phyloP scores from a whole-genome alignment of 805 yeast species.

The Clavispora santaluciae region DNA sequence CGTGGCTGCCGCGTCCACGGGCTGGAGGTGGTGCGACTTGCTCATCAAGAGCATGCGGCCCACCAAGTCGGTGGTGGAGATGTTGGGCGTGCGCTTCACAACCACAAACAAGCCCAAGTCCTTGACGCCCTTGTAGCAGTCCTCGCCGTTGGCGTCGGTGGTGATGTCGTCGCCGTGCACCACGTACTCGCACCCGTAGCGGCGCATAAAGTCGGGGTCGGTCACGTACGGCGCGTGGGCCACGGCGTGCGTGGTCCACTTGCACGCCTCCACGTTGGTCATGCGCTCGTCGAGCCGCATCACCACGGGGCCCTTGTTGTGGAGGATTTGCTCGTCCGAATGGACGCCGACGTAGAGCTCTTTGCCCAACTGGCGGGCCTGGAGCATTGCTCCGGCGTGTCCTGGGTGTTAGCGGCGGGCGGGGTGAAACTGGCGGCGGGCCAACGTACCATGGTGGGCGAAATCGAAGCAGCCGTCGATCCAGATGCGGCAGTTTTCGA shows the following conservation, averaged over 20 bases:
- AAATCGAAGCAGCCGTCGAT: conserved; percentile 98
- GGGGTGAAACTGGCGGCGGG: neutral
- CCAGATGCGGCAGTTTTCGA: conserved; percentile 64
- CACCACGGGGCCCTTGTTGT: conserved; percentile 90
- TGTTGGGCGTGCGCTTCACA: conserved; percentile 92
- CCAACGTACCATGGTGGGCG: conserved; percentile 78
- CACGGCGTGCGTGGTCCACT: conserved; percentile 76
- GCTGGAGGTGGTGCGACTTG: conserved; percentile 51
- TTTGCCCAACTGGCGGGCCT: conserved; percentile 79
- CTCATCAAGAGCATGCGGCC: conserved; percentile 73
- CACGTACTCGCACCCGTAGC: conserved; percentile 76
- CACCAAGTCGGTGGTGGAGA: conserved; percentile 91
- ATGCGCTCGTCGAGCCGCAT: conserved; percentile 79
- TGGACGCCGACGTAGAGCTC: conserved; percentile 86
- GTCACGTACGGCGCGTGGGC: conserved; percentile 92
- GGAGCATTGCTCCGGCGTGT: conserved; percentile 95
- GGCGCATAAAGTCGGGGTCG: conserved; percentile 71
- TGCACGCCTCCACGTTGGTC: conserved; percentile 82
- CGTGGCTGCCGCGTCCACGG: conserved; percentile 22
- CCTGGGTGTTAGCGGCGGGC: conserved; percentile 29
- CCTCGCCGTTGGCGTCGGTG: conserved; percentile 92
- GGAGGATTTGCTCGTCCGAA: conserved; percentile 77
- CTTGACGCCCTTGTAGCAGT: conserved; percentile 81
- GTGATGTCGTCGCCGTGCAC: conserved; percentile 98
- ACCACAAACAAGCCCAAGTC: conserved; percentile 80